A percentile compares a stretch with the other conserved stretches of the same genome.
phyloP scores from a whole-genome alignment of 2,329 filamentous ascomycete genomes.

The Pseudogymnoascus destructans region DNA sequence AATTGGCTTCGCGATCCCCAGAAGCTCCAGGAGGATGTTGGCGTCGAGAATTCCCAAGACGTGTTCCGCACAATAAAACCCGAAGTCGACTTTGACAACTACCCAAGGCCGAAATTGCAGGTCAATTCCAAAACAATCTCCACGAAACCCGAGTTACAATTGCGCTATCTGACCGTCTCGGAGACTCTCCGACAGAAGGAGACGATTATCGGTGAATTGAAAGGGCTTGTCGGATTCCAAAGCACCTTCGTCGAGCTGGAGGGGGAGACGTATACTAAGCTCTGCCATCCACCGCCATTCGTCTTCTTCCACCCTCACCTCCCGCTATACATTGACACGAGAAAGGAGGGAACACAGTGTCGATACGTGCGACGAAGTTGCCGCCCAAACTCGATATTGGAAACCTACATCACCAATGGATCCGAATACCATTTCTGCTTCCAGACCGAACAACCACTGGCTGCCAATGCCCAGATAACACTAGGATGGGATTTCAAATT shows the following conservation, averaged over 20 bases:
- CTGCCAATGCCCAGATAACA: slow-evolving; percentile 48
- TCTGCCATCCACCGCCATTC: slow-evolving; percentile 54
- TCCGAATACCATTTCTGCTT: slow-evolving; percentile 89
- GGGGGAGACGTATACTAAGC: slow-evolving; percentile 54
- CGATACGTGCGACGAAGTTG: slow-evolving; percentile 90
- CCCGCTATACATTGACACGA: slow-evolving; percentile 85
- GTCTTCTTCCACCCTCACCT: slow-evolving; percentile 81
- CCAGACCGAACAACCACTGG: slow-evolving; percentile 66
- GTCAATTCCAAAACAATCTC: slow-evolving; percentile 19
- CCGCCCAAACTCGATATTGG: slow-evolving; percentile 74
- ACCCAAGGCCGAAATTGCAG: slow-evolving; percentile 22
- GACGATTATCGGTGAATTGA: slow-evolving; percentile 55
- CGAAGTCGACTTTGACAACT: slow-evolving; percentile 15
- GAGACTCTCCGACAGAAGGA: slow-evolving; percentile 39
- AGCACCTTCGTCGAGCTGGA: slow-evolving; percentile 56
- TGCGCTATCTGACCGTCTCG: slow-evolving; percentile 48
- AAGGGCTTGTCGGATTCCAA: slow-evolving; percentile 62
- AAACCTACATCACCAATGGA: slow-evolving; percentile 65
- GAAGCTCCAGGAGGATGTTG: slow-evolving; percentile 53
- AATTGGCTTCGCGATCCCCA: slow-evolving; percentile 67
- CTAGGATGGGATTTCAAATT: slow-evolving; percentile 56
- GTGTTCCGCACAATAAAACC: slow-evolving; percentile 47
- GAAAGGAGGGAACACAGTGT: slow-evolving; percentile 71
- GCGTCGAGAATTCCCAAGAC: slow-evolving; percentile 41
- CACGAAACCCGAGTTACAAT: slow-evolving; percentile 42